Evolutionary conservation across 176 grass and related monocot genomes (phyloP), one percentile per base, ranked within the genome.

Genomic region (Triticum turgidum): DNA sequence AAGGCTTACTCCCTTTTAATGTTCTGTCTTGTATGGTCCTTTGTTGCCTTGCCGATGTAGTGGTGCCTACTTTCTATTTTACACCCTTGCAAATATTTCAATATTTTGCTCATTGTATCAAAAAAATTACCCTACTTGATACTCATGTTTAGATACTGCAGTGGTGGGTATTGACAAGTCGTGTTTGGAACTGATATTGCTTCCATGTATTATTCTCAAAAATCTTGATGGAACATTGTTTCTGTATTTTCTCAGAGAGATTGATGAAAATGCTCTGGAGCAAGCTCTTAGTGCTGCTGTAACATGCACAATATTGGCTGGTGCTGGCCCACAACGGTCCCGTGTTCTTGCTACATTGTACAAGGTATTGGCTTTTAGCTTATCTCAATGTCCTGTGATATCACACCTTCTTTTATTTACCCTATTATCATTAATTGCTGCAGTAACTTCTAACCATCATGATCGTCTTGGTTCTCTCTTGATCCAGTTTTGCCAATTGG

Each of bases 251-350:
- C 32, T 42, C 79, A 99, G 97, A 90, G 97, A 99, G 83, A 94
- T 99, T 58, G 94, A 99, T 79, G 97, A 99, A 89, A 95, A 97
- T 91, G 97, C 97, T 61, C 79, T 97, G 41, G 94, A 99, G 39
- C 97, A 99, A 90, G 94, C 97, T 89, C 87, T 99, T 79, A 99
- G 92, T 89, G 90, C 97, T 81, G 97, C 97, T 87, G 89, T 99
- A 65, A 99, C 90, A 6, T 99, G 97, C 77, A 99, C 97, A 71
- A 99, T 99, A 87, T 94, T 99, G 87, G 97, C 97, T 86, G 97
- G 88, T 85, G 97, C 97, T 83, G 94, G 97, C 86, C 97, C 97
- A 54, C 97, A 99, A 80, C 90, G 92, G 11, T 99, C 97, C 51
- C 92, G 97, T 61, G 94, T 99, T 77, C 94, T 99, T 76, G 97